Evolutionary conservation across 108 stramenopile genomes (phyloP).

Genomic region (Conticribra guillardii): DNA sequence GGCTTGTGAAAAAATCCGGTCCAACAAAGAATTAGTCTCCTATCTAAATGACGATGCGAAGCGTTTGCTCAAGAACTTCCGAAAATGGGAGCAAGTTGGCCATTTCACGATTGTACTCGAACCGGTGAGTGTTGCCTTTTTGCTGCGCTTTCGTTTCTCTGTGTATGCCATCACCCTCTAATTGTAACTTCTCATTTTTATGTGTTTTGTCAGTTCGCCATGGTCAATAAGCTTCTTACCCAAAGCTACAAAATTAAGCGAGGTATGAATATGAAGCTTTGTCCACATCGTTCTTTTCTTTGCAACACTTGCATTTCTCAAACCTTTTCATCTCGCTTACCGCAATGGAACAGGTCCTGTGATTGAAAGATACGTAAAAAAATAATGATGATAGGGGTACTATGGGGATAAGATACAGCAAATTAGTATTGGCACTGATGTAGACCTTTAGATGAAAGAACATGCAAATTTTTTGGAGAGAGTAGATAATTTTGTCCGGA

Average conservation of each 20-base stretch:
- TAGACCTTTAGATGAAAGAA: too few relatives aligned
- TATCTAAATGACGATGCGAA: conserved; percentile 21
- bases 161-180: neutral
- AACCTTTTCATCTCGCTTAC: too few relatives aligned
- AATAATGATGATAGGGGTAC: neutral
- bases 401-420: too few relatives aligned
- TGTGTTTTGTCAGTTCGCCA: conserved; percentile 38
- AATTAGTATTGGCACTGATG: too few relatives aligned
- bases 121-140: conserved; percentile 19
- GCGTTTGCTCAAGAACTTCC: conserved; percentile 9
- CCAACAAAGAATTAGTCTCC: neutral
- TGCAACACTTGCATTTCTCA: too few relatives aligned
- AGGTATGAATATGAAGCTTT: too few relatives aligned
- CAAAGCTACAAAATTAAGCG: conserved; percentile 69
- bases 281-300: too few relatives aligned
- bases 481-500: too few relatives aligned
- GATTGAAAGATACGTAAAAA: neutral
- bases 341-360: too few relatives aligned
- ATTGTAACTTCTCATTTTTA: neutral
- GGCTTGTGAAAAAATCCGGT: conserved; percentile 17
- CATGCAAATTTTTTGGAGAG: too few relatives aligned
- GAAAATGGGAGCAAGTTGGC: conserved; percentile 47
- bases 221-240: conserved; percentile 58
- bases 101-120: conserved; percentile 45
- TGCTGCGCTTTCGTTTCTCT: neutral